Base-by-base conservation (phyloP, 129 eudicot species). In the Flaveria ramosissima region DNA sequence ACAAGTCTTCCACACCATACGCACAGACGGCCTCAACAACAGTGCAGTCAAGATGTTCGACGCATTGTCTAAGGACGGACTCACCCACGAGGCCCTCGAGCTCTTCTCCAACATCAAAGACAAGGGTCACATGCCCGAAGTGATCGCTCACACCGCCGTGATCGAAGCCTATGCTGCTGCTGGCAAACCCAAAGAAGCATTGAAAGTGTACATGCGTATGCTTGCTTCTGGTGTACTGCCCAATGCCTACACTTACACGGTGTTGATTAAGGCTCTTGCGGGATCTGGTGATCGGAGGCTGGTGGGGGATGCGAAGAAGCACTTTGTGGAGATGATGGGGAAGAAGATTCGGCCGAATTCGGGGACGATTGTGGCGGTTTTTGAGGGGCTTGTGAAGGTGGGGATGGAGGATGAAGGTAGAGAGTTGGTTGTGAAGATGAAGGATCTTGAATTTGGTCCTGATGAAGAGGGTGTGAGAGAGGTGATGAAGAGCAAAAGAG, bases 11-110 rank as follows among this genome's bases (percentile, higher is more conserved):
- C 89, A 89, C 15, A 77, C 81, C 7, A 85, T 90, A 24, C 87
- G 98, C 0, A 76, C 77, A 7, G 86, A 87, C 0, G 98, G 98
- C 10, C 88, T 93, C 39, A n/a, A 83, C 70, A 82, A 84, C 60
- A 74, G 68, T 68, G 98, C 98, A 75, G 98, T 70, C 79, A 91
- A 93, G 96, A 89, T 93, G 98, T 91, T 93, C 85, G 96, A 93
- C 79, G 97, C 78, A 68, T 87, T 93, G 98, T 93, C 98, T 17
- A 86, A 89, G 51, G 84, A 93, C 36, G 93, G 97, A 0, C 78
- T 91, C 62, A 93, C 98, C 67, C 97, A 91, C 76, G 97, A 93
- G 56, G 98, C 97, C 4, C 79, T 90, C 12, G 82, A 91, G 4
- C 65, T 90, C 32, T 89, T 91, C 19, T 62, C 85, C 41, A 83